Evolutionary conservation across 345 rosid genomes (phyloP), one percentile per base, ranked within the genome.

Genomic region (Rhodamnia argentea): DNA sequence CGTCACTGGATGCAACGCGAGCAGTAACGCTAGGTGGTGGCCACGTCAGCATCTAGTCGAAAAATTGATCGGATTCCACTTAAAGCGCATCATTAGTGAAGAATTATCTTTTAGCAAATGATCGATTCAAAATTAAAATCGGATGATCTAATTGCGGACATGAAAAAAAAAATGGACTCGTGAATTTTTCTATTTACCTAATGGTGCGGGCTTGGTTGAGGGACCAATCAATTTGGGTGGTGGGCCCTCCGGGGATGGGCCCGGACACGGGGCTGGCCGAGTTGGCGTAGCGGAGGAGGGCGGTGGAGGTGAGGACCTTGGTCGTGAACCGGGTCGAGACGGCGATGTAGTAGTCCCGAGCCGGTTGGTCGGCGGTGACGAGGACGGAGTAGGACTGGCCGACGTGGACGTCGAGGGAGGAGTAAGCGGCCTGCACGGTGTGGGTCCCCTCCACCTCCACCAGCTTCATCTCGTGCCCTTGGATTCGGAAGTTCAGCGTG

Each of bases 361-460:
- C 88, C 22, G 93, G 86, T 62, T 96, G 99, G 86, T 95, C 97
- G 89, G 94, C 94, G 26, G 99, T 94, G 86, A 97, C 95, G 6
- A 97, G 89, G 83, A 97, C 97, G 3, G 99, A 97, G 86, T 91
- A 95, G 75, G 98, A 95, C 75, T 97, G 99, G 13, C 99, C 98
- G 78, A 94, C 95, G 74, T 96, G 98, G 78, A 97, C 87, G 86
- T 96, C 99, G 24, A 97, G 89, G 0, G 95, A 92, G 3, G 92
- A 86, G 86, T 93, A 94, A 23, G 89, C 84, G 82, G 92, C 89
- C 86, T 97, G 99, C 47, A 95, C 81, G 1, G 99, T 95, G 88
- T 97, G 98, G 26, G 97, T 95, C 47, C 99, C 99, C 83, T 97
- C 98, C 1, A 95, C 98, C 90, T 97, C 99, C 13, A 97, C 96